Conservation (phyloP, 129 eudicot species). For the Tagetes erecta region DNA sequence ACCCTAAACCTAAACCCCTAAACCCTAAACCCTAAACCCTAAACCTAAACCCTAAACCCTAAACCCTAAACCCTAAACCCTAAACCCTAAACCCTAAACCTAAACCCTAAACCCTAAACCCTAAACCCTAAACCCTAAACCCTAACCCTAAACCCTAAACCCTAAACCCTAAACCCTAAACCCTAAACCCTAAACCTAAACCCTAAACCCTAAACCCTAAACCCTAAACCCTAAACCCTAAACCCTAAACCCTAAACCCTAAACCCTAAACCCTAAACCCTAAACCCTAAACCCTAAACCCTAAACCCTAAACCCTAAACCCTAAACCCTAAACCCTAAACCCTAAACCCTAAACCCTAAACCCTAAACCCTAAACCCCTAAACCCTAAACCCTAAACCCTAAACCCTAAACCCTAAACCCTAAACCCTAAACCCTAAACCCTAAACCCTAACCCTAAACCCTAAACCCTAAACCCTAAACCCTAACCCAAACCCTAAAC, state of each 20-base stretch:
- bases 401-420: neutral
- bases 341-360: conserved; percentile 15
- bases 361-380: too few relatives aligned
- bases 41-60: conserved; percentile 24
- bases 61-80: conserved; percentile 22
- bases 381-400: conserved; percentile 22
- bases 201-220: conserved; percentile 8
- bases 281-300: conserved; percentile 12
- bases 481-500: conserved; percentile 12
- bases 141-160: conserved; percentile 17
- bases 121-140: neutral
- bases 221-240: conserved; percentile 21
- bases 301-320: conserved; percentile 16
- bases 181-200: conserved; percentile 18
- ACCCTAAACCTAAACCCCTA: too few relatives aligned
- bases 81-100: conserved; percentile 9
- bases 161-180: conserved; percentile 9
- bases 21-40: conserved; percentile 24
- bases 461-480: neutral
- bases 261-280: conserved; percentile 22
- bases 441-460: too few relatives aligned
- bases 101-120: conserved; percentile 6
- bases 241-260: conserved; percentile 12
- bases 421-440: too few relatives aligned
- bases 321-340: conserved; percentile 19